These are phyloP conservation scores for Malus sieversii DNA, from an alignment of 306 rosid genomes.

Conservation along the genomic window DNA sequence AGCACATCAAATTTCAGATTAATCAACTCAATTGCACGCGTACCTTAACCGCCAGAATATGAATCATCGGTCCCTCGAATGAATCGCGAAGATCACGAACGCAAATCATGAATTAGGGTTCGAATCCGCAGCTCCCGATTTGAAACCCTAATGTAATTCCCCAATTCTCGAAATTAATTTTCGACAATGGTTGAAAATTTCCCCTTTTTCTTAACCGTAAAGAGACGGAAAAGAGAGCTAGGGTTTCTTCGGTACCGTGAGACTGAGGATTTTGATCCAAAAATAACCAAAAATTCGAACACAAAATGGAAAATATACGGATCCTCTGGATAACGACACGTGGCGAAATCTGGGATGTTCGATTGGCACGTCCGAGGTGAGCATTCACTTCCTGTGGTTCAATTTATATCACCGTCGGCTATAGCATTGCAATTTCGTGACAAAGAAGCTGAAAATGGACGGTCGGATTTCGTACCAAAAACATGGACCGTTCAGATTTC, in stretches of 20 bases:
- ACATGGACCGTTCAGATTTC: conserved; percentile 9
- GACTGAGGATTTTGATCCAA: conserved; percentile 46
- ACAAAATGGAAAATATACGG: conserved; percentile 10
- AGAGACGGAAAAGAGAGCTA: conserved; percentile 49
- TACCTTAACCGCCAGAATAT: conserved; percentile 43
- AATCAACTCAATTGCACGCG: conserved; percentile 14
- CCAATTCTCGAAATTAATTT: conserved; percentile 28
- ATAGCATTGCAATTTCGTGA: not conserved
- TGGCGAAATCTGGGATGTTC: conserved; percentile 12
- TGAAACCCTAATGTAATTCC: conserved; percentile 58
- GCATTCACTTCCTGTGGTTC: not conserved
- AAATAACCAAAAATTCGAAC: conserved; percentile 17
- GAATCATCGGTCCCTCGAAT: conserved; percentile 18
- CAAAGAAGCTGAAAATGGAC: not conserved
- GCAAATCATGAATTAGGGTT: conserved; percentile 37
- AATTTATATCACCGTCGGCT: not conserved
- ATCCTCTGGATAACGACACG: conserved; percentile 13
- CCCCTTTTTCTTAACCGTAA: conserved; percentile 38
- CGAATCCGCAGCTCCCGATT: conserved; percentile 31
- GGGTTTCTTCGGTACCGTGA: conserved; percentile 52
- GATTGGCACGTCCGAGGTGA: conserved; percentile 8
- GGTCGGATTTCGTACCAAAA: not conserved
- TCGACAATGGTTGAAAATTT: conserved; percentile 22
- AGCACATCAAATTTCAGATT: not conserved
- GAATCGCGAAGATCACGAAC: conserved; percentile 38